Base-by-base conservation (phyloP, 805 yeast genomes). In the Starmerella sp. region DNA sequence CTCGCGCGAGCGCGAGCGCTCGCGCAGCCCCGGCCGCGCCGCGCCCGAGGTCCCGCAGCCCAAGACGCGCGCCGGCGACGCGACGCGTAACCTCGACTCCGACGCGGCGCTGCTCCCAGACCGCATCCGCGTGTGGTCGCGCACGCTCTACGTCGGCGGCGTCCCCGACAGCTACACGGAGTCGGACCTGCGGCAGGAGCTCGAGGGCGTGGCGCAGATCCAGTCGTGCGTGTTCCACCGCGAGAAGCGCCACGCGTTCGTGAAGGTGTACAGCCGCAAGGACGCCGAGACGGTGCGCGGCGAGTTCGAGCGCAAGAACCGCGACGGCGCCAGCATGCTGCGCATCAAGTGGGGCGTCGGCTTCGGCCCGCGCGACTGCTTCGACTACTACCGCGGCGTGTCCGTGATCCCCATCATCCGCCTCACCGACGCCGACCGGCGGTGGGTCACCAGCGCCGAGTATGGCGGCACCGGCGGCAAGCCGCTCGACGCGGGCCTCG, bases 261-360 rank as follows among this genome's bases (percentile, higher is more conserved):
- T 91, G 47, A 93, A 93, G 71, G 95, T 90, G 30, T 88, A 85
- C 67, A 86, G 95, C 28, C 80, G 98, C 70, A 77, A 75, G 38
- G 97, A 91, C 69, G 98, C 98, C 34, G 96, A 86, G 67, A 79
- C 75, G 57, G 89, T 89, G 13, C 77, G 88, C 55, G 75, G 78
- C 42, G 78, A 81, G 43, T 88, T 90, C 72, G 77, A 77, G 34
- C 69, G 69, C 43, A 64, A 66, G 55, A 81, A 81, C 65, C 80
- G 82, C 62, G 83, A 82, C 58, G 83, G 84, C 42, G 69, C 78
- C 9, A 71, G 73, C 66, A 73, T 80, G 62, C 74, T 93, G 62
- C 80, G 97, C 71, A 86, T 95, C 5, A 79, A 96, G 67, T 93
- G 98, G 98, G 98, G 97, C 62, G 97, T 93, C 59, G 98, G 98